Base-by-base conservation (phyloP, 805 yeast species). In the Myxozyma vanderwaltii region DNA sequence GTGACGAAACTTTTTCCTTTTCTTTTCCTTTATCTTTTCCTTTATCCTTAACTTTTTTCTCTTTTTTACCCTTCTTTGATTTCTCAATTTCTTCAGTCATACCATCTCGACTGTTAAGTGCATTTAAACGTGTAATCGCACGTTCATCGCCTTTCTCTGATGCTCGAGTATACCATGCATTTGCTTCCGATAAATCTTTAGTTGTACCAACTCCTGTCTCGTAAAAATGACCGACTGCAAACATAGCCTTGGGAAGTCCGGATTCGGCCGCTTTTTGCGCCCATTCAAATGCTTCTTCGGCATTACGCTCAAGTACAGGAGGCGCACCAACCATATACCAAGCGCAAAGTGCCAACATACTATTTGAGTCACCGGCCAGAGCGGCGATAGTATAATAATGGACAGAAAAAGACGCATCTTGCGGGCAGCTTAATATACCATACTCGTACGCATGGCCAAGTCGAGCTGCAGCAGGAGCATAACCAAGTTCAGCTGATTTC, bases 371-470 rank as follows among this genome's bases (percentile, higher is more conserved):
- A 5, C 96, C 97, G 3, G 86, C 86, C 31, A 86, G 72, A 0
- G 98, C 97, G 0, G 96, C 96, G 64, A 88, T 85, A 0, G 96
- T 91, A 72, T 89, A 92, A 71, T 91, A 92, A 72, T 94, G 97
- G 45, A 94, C 89, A 0, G 96, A 87, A 49, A 92, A 77, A 64
- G 88, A 86, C 0, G 91, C 78, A 72, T 94, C 96, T 61, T 84
- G 87, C 1, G 89, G 88, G 12, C 78, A 91, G 80, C 59, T 83
- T 71, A 59, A 82, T 70, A 66, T 77, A 6, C 94, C 98, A 35
- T 83, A 74, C 72, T 92, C 98, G 73, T 94, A 94, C 47, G 86
- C 84, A 61, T 82, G 84, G 21, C 97, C 98, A 62, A 94, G 76
- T 26, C 86, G 74, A 0, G 90, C 82, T 0, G 96, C 88, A 0